Base-by-base conservation (phyloP, 2,329 filamentous ascomycete genomes). In the Botrytis fragariae region DNA sequence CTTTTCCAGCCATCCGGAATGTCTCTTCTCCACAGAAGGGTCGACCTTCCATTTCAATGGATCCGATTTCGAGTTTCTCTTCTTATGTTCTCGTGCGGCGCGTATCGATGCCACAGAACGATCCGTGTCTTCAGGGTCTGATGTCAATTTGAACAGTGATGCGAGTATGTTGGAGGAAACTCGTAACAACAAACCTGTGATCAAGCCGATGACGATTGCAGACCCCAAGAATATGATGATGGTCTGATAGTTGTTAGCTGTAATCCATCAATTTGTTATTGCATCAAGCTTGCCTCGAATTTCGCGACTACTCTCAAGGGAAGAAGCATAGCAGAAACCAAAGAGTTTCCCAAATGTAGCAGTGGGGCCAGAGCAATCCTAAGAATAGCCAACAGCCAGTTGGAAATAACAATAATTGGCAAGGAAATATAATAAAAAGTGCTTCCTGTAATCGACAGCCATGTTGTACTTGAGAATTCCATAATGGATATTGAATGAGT, bases 161-260 rank as follows among this genome's bases (percentile, higher is more conserved):
- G 87, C 85, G 70, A 92, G 81, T 73, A 87, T 79, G 73, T 83
- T 84, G 73, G 89, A 91, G 29, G 85, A 84, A 71, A 88, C 82
- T 78, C 88, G 86, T 61, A 94, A 81, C 29, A 87, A 76, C 69
- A 90, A 81, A 69, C 92, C 93, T 42, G 90, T 84, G 18, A 88
- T 69, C 70, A 90, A 82, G n/a, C 93, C 93, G 70, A 93, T 85
- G 29, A 92, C 81, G 45, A 88, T 86, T 12, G 92, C 93, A 37
- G 90, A 86, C 67, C 89, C 90, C 64, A 94, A 84, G 78, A 86
- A 91, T 78, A 80, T 77, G 71, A 82, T 81, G 32, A 84, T 74
- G 65, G 82, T 83, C 85, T 86, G 72, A 25, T 42, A 42, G 71
- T 60, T 70, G 72, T 77, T 74, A 77, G 74, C 69, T 57, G 61